Percentiles rank a stretch among this genome's conserved stretches.
Evolutionary conservation across 805 yeast species (phyloP).

Genomic region (Kregervanrija fluxuum): DNA sequence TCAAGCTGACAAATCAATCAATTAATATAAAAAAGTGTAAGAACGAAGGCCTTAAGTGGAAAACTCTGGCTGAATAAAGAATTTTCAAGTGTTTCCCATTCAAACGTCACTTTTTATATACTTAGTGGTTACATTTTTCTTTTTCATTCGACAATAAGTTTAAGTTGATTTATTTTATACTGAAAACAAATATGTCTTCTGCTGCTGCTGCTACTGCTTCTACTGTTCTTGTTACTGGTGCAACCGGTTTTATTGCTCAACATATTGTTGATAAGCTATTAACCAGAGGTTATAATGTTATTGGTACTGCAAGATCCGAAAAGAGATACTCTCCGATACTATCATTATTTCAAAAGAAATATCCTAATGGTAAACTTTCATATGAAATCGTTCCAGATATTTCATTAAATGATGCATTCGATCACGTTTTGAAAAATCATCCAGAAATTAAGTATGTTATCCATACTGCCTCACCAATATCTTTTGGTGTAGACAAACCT

Average conservation of each 20-base stretch:
- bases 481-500: slow-evolving; percentile 24
- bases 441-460: slow-evolving; percentile 28
- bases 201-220: too few relatives aligned
- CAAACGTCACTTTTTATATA: too few relatives aligned
- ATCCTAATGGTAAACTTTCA: slow-evolving; percentile 17
- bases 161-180: too few relatives aligned
- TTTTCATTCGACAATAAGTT: too few relatives aligned
- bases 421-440: slow-evolving; percentile 33
- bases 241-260: slow-evolving; percentile 29
- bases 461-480: slow-evolving; percentile 36
- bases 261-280: slow-evolving; percentile 21
- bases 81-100: too few relatives aligned
- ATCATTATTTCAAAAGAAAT: slow-evolving; percentile 7
- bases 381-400: slow-evolving; percentile 29
- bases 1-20: too few relatives aligned
- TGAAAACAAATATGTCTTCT: too few relatives aligned
- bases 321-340: background rate
- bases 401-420: slow-evolving; percentile 36
- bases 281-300: slow-evolving; percentile 19
- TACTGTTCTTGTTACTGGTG: slow-evolving; percentile 23
- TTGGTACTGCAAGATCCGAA: slow-evolving; percentile 25
- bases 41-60: too few relatives aligned
- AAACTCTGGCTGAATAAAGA: too few relatives aligned
- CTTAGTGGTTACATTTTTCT: too few relatives aligned
- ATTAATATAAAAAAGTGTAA: too few relatives aligned